A percentile compares a stretch with the other conserved stretches of the same genome.
Conservation (phyloP, 257 asterid species). For the Solanum pinnatisectum region DNA sequence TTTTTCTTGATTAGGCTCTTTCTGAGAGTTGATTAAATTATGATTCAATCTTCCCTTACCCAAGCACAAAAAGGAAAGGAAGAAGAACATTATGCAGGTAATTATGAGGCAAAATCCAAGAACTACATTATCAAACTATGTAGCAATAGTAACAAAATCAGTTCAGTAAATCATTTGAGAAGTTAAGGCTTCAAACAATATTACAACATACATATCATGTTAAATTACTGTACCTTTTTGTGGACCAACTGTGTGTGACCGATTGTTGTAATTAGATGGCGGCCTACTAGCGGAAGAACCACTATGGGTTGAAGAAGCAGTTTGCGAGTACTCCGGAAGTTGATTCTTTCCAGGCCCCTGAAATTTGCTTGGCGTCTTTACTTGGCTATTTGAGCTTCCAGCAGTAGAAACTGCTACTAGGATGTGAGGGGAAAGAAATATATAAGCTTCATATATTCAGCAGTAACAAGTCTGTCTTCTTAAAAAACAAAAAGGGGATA, state of each 20-base stretch:
- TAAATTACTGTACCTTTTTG: slow-evolving; percentile 44
- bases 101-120: not conserved
- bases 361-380: slow-evolving; percentile 30
- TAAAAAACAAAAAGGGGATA: not conserved
- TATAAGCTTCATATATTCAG: not conserved
- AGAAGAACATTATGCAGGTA: not conserved
- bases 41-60: not conserved
- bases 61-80: not conserved
- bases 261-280: slow-evolving; percentile 59
- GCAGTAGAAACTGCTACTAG: slow-evolving; percentile 29
- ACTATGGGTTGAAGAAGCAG: slow-evolving; percentile 28
- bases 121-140: not conserved
- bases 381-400: slow-evolving; percentile 29
- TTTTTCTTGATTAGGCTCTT: not conserved
- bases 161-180: not conserved
- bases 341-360: slow-evolving; percentile 49
- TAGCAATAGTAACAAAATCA: not conserved
- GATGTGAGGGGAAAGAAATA: not conserved
- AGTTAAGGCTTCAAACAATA: not conserved
- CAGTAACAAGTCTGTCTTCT: not conserved
- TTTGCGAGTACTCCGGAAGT: slow-evolving; percentile 33
- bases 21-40: not conserved
- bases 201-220: not conserved
- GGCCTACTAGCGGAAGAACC: slow-evolving; percentile 58
- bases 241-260: slow-evolving; percentile 50